These are phyloP conservation scores for Nitzschia putrida DNA, from an alignment of 108 stramenopile species.

Conservation along the genomic window DNA sequence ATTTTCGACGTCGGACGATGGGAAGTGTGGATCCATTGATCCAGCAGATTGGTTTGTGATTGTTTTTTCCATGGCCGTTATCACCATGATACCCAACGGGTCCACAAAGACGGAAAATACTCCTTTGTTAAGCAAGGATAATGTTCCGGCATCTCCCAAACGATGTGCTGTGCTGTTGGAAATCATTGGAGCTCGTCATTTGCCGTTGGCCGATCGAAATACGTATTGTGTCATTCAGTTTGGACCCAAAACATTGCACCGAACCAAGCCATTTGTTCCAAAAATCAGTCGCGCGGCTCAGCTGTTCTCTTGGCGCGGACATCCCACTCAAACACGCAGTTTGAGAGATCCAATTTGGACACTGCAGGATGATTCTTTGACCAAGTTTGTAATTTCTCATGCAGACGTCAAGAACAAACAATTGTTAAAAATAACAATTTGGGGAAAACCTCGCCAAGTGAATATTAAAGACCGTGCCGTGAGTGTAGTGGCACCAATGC, in stretches of 20 bases:
- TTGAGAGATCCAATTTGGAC: slow-evolving; percentile 35
- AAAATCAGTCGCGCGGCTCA: background rate
- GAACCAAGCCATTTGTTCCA: slow-evolving; percentile 20
- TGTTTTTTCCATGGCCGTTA: too few species aligned
- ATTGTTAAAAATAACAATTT: slow-evolving; percentile 19
- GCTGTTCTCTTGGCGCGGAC: background rate
- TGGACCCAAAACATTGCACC: slow-evolving; percentile 29
- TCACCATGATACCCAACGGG: too few species aligned
- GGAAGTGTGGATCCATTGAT: too few species aligned
- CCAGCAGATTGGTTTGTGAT: too few species aligned
- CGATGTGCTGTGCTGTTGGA: slow-evolving; percentile 23
- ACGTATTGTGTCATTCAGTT: slow-evolving; percentile 38
- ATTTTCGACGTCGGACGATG: too few species aligned
- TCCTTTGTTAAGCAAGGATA: too few species aligned
- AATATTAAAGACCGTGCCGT: background rate
- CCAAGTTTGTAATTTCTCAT: slow-evolving; percentile 11
- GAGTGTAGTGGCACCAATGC: background rate
- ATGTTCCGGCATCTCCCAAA: too few species aligned
- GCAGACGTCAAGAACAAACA: slow-evolving; percentile 25
- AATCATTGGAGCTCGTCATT: slow-evolving; percentile 25
- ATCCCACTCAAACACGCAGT: slow-evolving; percentile 1
- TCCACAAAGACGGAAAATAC: too few species aligned
- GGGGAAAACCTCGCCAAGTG: slow-evolving; percentile 20
- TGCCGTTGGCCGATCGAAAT: slow-evolving; percentile 22
- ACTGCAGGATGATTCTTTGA: slow-evolving; percentile 18